Base-by-base conservation (phyloP, 2,329 filamentous ascomycete genomes). In the Myotisia sp. region DNA sequence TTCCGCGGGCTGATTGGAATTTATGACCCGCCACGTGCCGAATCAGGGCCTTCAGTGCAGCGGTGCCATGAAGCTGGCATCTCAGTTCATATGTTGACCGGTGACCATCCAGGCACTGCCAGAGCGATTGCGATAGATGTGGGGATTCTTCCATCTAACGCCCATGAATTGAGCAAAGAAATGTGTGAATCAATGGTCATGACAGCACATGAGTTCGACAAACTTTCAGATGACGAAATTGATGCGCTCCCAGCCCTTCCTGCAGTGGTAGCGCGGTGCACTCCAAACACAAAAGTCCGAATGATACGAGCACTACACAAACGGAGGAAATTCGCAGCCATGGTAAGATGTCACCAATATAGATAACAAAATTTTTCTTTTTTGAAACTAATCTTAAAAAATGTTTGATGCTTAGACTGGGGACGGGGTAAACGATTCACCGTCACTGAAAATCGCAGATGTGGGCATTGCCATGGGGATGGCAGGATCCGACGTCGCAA, bases 381-480 rank as follows among this genome's bases (percentile, higher is more conserved):
- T 19, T 9, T 5, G 8, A 28, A 14, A 17, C 33, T 34, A 21
- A 34, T 19, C 9, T 19, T 19, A 14, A n/a, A n/a, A n/a, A n/a
- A n/a, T n/a, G n/a, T n/a, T n/a, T n/a, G n/a, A n/a, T n/a, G n/a
- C n/a, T 14, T 20, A 34, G 33, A 90, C 82, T 14, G 83, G 83
- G 44, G 83, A 92, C 43, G 82, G 83, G 36, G 82, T 90, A 41
- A 92, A 92, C 50, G 83, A 92, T 51, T 80, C 80, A 3, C 83
- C 83, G 0, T 84, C 80, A 2, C 64, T 92, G 21, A 83, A 83
- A 44, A 70, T 71, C 16, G 79, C 82, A 6, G 83, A 92, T 52
- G 81, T 92, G 8, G 83, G 81, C 44, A 92, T 90, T 43, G 81
- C 82, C 28, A 92, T 92, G 83, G 83, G 83, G 12, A 58, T 70